Evolutionary conservation across 129 eudicot species (phyloP).

Genomic region (Flaveria robusta): DNA sequence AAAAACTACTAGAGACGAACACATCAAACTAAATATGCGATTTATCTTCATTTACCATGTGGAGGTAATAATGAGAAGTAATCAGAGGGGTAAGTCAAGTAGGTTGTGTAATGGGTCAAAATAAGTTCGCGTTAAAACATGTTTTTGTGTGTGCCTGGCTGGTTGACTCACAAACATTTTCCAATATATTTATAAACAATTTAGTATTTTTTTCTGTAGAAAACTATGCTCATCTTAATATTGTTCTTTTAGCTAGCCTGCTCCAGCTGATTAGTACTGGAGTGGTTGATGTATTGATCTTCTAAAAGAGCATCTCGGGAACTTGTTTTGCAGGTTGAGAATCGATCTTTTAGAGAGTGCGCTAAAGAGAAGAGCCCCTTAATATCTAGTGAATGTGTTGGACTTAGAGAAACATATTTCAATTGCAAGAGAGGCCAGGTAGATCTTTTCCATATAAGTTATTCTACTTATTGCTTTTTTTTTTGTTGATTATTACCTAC

Average conservation of each 20-base stretch:
- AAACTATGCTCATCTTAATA: background rate
- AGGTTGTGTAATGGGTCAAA: background rate
- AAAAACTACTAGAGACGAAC: background rate
- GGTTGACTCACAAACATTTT: background rate
- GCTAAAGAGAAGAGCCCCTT: conserved; percentile 76
- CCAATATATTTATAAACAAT: too few relatives aligned
- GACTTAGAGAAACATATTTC: conserved; percentile 83
- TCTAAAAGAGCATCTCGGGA: background rate
- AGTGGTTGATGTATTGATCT: background rate
- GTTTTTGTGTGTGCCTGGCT: background rate
- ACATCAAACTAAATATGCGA: background rate
- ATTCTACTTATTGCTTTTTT: background rate
- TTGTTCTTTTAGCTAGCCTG: background rate
- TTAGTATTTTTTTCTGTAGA: background rate
- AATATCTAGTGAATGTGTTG: conserved; percentile 86
- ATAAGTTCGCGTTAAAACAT: background rate
- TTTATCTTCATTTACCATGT: background rate
- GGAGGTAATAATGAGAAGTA: background rate
- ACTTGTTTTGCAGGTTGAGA: conserved; percentile 60
- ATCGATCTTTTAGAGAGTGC: conserved; percentile 73
- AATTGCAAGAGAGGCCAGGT: conserved; percentile 98
- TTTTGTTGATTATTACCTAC: background rate
- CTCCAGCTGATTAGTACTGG: background rate
- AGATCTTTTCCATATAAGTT: conserved; percentile 19
- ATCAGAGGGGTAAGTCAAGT: background rate